Conservation (phyloP, 2,329 filamentous ascomycete species). For the Calonectria ilicicola region DNA sequence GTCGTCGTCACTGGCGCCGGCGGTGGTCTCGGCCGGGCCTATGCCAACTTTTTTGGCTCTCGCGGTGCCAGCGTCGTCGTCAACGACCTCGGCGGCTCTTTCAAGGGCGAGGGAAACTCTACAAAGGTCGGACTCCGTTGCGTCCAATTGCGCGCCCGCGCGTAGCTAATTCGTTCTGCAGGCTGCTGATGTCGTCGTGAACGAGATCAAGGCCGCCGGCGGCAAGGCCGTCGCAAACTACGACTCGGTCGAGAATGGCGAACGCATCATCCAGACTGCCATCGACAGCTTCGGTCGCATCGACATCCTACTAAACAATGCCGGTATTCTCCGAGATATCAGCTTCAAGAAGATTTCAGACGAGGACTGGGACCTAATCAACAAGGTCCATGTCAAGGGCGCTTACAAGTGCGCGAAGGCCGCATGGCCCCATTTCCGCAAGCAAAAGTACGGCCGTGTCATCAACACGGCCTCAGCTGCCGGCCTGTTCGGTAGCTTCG, state of each 20-base stretch:
- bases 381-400: slow-evolving; percentile 91
- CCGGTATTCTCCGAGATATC: slow-evolving; percentile 92
- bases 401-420: slow-evolving; percentile 96
- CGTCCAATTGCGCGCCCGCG: neutral
- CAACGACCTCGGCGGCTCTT: slow-evolving; percentile 93
- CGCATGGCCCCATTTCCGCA: slow-evolving; percentile 97
- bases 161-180: slow-evolving; percentile 50
- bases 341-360: slow-evolving; percentile 99
- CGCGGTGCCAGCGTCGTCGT: slow-evolving; percentile 95
- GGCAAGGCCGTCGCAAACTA: slow-evolving; percentile 99
- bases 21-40: slow-evolving; percentile 83
- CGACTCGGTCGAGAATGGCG: slow-evolving; percentile 92
- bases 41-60: slow-evolving; percentile 90
- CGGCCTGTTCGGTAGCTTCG: slow-evolving; percentile 94
- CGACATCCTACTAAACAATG: slow-evolving; percentile 97
- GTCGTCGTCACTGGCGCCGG: slow-evolving; percentile 87
- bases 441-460: slow-evolving; percentile 97
- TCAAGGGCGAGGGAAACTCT: slow-evolving; percentile 91
- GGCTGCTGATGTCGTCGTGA: slow-evolving; percentile 86
- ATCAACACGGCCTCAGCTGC: slow-evolving; percentile 98
- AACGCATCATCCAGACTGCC: slow-evolving; percentile 92
- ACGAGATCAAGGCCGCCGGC: slow-evolving; percentile 86
- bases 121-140: slow-evolving; percentile 74
- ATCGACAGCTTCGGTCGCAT: slow-evolving; percentile 86
- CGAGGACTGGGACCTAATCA: slow-evolving; percentile 94